Percentiles rank a stretch among this genome's conserved stretches.
These are phyloP conservation scores for Cordyceps cicadae DNA, from an alignment of 2,329 filamentous ascomycete genomes.

Conservation along the genomic window DNA sequence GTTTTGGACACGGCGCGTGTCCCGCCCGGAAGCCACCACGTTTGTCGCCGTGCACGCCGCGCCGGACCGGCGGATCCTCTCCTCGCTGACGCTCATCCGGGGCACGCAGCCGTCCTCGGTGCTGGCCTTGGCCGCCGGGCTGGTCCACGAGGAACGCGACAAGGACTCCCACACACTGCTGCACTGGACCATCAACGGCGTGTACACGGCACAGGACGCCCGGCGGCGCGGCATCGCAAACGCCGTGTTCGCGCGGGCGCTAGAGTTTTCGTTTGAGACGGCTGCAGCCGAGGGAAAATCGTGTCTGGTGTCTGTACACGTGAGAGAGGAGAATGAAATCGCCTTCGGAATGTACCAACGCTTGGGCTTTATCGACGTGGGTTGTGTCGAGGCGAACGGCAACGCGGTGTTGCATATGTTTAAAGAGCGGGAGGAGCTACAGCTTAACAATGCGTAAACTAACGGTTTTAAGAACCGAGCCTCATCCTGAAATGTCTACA, in stretches of 20 bases:
- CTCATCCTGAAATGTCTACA: not conserved
- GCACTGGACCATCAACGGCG: slow-evolving; percentile 8
- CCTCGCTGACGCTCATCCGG: slow-evolving; percentile 3
- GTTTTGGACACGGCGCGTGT: slow-evolving; percentile 3
- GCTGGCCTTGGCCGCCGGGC: not conserved
- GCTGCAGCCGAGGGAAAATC: not conserved
- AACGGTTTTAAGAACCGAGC: not conserved
- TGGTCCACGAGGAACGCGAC: slow-evolving; percentile 2
- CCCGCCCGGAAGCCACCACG: not conserved
- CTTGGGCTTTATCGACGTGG: not conserved
- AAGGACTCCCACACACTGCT: not conserved
- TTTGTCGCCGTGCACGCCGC: not conserved
- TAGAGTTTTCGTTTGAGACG: not conserved
- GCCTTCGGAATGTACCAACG: slow-evolving; percentile 5
- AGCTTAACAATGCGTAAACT: not conserved
- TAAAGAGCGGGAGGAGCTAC: not conserved
- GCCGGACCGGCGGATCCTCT: not conserved
- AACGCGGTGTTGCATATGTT: slow-evolving; percentile 4
- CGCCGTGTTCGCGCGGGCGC: not conserved
- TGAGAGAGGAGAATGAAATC: not conserved
- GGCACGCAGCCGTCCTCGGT: not conserved
- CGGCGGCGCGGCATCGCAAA: slow-evolving; percentile 1
- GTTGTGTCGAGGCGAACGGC: slow-evolving; percentile 9
- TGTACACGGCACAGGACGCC: slow-evolving; percentile 1
- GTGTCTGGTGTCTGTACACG: not conserved